These are phyloP conservation scores for Tricholoma matsutake DNA, from an alignment of 768 basidiomycete genomes.

Conservation along the genomic window DNA sequence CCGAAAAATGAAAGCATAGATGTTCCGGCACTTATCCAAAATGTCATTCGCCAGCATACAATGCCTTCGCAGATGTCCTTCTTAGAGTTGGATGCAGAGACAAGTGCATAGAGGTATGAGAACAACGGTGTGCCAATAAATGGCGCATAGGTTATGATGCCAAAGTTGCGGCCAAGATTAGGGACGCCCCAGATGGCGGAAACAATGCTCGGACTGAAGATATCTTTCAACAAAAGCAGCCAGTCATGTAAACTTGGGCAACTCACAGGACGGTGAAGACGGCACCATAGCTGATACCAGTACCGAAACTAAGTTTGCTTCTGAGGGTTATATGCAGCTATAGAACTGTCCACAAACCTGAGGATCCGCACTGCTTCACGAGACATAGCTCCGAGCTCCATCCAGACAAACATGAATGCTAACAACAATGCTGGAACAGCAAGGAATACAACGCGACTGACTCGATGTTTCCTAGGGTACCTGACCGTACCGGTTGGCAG, in stretches of 20 bases:
- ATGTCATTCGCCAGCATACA: conserved; percentile 66
- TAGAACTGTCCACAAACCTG: conserved; percentile 42
- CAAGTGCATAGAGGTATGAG: conserved; percentile 76
- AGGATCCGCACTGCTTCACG: conserved; percentile 63
- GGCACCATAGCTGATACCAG: conserved; percentile 67
- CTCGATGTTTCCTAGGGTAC: conserved; percentile 45
- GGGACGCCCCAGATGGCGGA: conserved; percentile 68
- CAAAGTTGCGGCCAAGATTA: conserved; percentile 76
- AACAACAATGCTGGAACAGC: conserved; percentile 47
- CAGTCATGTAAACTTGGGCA: background rate
- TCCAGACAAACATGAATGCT: conserved; percentile 52
- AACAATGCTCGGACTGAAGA: conserved; percentile 63
- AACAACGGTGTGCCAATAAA: conserved; percentile 74
- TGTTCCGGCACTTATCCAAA: conserved; percentile 45
- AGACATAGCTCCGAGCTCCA: conserved; percentile 43
- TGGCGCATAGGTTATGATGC: conserved; percentile 69
- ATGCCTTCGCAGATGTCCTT: conserved; percentile 52
- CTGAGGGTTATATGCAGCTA: conserved; percentile 4
- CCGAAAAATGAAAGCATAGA: conserved; percentile 42
- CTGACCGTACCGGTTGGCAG: conserved; percentile 32
- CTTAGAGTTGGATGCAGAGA: conserved; percentile 49
- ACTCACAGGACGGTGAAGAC: conserved; percentile 71
- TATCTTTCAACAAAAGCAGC: background rate
- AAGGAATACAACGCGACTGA: conserved; percentile 65
- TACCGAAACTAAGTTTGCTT: conserved; percentile 46